These are phyloP conservation scores for Beauveria rudraprayagi DNA, from an alignment of 2,329 filamentous ascomycete species.

Conservation along the genomic window DNA sequence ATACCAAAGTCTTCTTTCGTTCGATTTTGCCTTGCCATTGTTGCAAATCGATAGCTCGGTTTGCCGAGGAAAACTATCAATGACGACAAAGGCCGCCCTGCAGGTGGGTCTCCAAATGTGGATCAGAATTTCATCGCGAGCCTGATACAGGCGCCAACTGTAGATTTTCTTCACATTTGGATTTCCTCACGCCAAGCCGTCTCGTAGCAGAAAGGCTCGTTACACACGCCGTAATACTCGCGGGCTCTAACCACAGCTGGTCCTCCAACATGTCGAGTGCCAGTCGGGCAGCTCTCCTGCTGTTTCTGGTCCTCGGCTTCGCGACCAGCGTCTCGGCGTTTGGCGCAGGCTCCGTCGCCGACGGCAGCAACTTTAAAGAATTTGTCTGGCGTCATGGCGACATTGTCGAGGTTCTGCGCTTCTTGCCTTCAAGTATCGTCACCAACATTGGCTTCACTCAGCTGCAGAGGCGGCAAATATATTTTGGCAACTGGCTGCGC, in stretches of 20 bases:
- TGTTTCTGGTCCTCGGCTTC: conserved; percentile 20
- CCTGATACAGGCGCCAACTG: neutral
- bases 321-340: conserved; percentile 26
- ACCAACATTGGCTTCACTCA: conserved; percentile 31
- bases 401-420: conserved; percentile 30
- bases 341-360: conserved; percentile 30
- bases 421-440: conserved; percentile 28
- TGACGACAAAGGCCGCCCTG: neutral
- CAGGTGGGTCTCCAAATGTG: neutral
- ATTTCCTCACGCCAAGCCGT: no score
- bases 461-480: conserved; percentile 30
- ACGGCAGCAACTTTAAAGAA: conserved; percentile 30
- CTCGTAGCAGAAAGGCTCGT: neutral
- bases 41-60: neutral
- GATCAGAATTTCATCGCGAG: neutral
- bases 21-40: neutral
- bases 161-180: neutral
- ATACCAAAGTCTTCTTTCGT: no score
- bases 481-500: conserved; percentile 40
- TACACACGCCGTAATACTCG: neutral
- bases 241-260: neutral
- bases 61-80: neutral
- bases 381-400: conserved; percentile 34
- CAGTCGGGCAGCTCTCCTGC: conserved; percentile 4
- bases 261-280: neutral